Evolutionary conservation across 345 rosid genomes (phyloP).

Genomic region (Murraya paniculata): DNA sequence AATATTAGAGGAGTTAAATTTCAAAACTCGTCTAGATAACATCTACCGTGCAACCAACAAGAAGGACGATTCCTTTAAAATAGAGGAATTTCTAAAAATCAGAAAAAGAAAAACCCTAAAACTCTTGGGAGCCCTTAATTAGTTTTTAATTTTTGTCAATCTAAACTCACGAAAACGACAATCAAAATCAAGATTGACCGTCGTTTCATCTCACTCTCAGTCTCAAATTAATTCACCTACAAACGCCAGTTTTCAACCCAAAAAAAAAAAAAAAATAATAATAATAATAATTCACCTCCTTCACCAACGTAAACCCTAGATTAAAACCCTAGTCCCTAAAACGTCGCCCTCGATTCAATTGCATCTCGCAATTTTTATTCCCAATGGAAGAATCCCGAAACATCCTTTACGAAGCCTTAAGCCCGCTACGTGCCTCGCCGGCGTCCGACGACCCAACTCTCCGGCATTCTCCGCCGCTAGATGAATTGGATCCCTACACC

Average conservation of each 20-base stretch:
- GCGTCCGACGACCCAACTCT: slow-evolving; percentile 10
- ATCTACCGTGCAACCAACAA: too few relatives aligned
- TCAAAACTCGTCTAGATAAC: too few relatives aligned
- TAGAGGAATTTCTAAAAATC: too few relatives aligned
- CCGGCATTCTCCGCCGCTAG: slow-evolving; percentile 17
- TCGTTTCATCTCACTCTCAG: not conserved
- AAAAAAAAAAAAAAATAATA: too few relatives aligned
- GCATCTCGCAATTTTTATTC: not conserved
- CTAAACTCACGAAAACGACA: not conserved
- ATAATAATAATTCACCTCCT: not conserved
- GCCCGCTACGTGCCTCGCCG: slow-evolving; percentile 35
- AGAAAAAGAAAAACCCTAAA: too few relatives aligned
- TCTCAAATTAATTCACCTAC: too few relatives aligned
- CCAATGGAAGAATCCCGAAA: slow-evolving; percentile 34
- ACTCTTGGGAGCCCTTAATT: not conserved
- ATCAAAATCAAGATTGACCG: not conserved
- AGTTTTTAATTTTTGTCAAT: not conserved
- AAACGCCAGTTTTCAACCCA: too few relatives aligned
- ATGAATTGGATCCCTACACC: slow-evolving; percentile 41
- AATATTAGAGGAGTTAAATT: too few relatives aligned
- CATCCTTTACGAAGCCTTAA: slow-evolving; percentile 58
- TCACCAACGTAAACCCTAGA: not conserved
- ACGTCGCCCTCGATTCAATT: not conserved
- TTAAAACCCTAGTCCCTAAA: not conserved
- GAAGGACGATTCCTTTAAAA: too few relatives aligned